Evolutionary conservation across 1,139 yeast genomes (phyloP).

Genomic region (Scheffersomyces insectosa): DNA sequence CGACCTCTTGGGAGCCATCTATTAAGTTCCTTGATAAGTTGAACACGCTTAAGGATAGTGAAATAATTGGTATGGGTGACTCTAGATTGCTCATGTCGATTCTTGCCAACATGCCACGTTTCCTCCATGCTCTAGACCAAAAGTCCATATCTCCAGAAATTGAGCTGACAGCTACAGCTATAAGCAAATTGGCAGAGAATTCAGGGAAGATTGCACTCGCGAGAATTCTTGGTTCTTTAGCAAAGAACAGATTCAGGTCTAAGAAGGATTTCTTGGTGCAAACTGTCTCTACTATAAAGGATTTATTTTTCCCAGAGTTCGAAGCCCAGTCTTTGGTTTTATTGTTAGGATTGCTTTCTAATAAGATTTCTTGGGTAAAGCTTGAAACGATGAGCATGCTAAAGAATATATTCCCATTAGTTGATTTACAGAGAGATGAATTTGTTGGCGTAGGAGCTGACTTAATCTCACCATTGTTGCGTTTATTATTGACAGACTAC

Average conservation of each 20-base stretch:
- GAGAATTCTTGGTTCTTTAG: conserved; percentile 72
- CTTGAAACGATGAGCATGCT: conserved; percentile 75
- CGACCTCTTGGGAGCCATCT: conserved; percentile 78
- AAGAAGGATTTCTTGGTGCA: conserved; percentile 87
- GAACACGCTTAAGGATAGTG: conserved; percentile 67
- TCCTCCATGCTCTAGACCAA: conserved; percentile 72
- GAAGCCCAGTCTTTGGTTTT: conserved; percentile 77
- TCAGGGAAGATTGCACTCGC: conserved; percentile 62
- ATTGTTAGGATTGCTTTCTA: conserved; percentile 75
- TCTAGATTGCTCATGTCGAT: conserved; percentile 70
- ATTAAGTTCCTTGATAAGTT: conserved; percentile 72
- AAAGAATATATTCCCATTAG: conserved; percentile 70
- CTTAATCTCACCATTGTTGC: conserved; percentile 81
- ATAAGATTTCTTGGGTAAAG: conserved; percentile 76
- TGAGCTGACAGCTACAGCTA: conserved; percentile 55
- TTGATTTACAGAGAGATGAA: conserved; percentile 76
- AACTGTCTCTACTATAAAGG: conserved; percentile 65
- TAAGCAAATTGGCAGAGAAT: conserved; percentile 62
- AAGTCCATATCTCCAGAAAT: conserved; percentile 54
- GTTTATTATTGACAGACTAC: conserved; percentile 80
- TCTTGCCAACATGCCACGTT: conserved; percentile 80
- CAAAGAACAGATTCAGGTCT: conserved; percentile 78
- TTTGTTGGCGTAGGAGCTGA: conserved; percentile 94
- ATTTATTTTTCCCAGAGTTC: conserved; percentile 70
- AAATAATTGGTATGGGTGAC: conserved; percentile 73